These are phyloP conservation scores for Pseudophaeomoniella oleicola DNA, from an alignment of 2,329 filamentous ascomycete species.

Conservation along the genomic window DNA sequence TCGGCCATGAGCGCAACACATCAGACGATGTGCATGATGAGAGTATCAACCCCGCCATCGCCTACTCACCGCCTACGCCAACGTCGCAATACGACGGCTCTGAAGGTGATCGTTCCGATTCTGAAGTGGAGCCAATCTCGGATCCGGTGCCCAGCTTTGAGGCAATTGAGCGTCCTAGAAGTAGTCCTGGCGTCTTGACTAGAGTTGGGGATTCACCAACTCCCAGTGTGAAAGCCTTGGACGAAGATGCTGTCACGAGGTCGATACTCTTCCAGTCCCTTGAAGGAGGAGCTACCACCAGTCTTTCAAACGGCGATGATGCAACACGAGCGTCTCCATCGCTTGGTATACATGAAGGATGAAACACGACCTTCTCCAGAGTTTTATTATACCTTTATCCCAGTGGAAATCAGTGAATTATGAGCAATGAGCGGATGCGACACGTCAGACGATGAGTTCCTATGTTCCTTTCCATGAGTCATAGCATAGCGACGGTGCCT, in stretches of 20 bases:
- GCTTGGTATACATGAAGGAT: no score
- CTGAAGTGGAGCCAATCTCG: background rate
- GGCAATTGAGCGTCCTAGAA: constrained; percentile 10
- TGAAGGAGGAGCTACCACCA: no score
- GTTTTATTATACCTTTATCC: no score
- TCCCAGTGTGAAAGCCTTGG: constrained; percentile 1
- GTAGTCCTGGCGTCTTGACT: constrained; percentile 9
- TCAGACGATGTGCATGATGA: constrained; percentile 21
- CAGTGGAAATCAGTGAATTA: no score
- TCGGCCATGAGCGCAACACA: constrained; percentile 15
- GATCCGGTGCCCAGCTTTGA: background rate
- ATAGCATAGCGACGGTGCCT: no score
- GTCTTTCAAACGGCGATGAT: no score
- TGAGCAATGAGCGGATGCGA: no score
- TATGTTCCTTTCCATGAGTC: no score
- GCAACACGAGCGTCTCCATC: no score
- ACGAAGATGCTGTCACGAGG: constrained; percentile 6
- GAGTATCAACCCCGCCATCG: constrained; percentile 16
- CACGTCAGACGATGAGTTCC: no score
- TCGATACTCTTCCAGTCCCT: no score
- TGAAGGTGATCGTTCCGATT: background rate
- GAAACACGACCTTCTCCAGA: no score
- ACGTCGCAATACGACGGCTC: constrained; percentile 11
- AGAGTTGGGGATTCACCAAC: constrained; percentile 4
- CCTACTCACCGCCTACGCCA: constrained; percentile 25